Evolutionary conservation across 257 asterid genomes (phyloP), one percentile per base, ranked within the genome.

Genomic region (Solanum ossicruentum): DNA sequence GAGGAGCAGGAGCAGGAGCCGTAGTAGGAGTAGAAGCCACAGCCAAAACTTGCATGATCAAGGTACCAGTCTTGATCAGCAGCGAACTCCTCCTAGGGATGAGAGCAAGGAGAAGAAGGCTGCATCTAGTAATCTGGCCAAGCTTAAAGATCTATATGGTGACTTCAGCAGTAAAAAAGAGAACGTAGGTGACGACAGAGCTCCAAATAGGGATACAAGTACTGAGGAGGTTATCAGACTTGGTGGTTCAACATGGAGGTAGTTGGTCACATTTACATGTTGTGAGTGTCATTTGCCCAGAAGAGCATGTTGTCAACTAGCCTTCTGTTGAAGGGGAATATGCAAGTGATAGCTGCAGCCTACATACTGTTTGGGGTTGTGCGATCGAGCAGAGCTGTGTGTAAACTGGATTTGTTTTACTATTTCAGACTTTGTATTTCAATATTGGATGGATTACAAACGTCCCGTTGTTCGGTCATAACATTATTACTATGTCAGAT

Each of bases 231-330:
- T 97, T 84, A 94, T 97, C 82, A 92, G 94, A 81, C 98, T 97
- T 20, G 99, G 99, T 83, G 98, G 97, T 83, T 93, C 98, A 21
- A 61, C 69, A 9, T 97, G 99, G 99, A 93, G 98, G 91, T 97
- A 89, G 90, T 52, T 52, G 18, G 43, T 52, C 65, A 10, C 83
- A 78, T 28, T 77, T 17, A 26, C 18, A 13, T 23, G 23, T 72
- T 72, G 80, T n/a, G n/a, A 8, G 60, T n/a, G 43, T 18, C 55
- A 0, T 52, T 78, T 52, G 12, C 23, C 60, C 66, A 47, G 32
- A 51, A 49, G 81, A 56, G 60, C 73, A 13, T 13, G 23, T 13
- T 17, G 18, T n/a, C 23, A 6, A 47, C 15, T 66, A 51, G 39
- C 49, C 60, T 67, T 49, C 26, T 52, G 55, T 45, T 10, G 4